Base-by-base conservation (phyloP, 306 rosid species). In the Herpetospermum pedunculosum region DNA sequence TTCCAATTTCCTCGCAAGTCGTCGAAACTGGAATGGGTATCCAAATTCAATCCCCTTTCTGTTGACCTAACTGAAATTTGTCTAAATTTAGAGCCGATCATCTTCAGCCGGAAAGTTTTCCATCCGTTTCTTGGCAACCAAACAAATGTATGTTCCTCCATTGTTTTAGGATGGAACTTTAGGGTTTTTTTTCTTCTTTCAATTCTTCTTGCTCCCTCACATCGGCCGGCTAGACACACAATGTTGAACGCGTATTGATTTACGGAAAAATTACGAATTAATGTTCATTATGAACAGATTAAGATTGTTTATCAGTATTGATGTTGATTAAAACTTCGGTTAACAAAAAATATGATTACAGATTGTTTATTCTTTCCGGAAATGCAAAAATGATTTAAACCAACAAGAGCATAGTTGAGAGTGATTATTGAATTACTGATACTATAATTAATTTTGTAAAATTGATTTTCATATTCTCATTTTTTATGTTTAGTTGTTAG, bases 11-110 rank as follows among this genome's bases (percentile, higher is more conserved):
- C 18, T 26, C 37, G 55, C 58, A 0, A 70, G 73, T 25, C 73
- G 37, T 68, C 38, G 37, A 68, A 68, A 68, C 73, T 68, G 38
- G 44, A 68, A 68, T 44, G 21, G 73, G 53, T 44, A n/a, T 68
- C 19, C 1, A 44, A 68, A 68, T 6, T 4, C 38, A 41, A 68
- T 21, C 26, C 55, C n/a, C 19, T 18, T 41, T 15, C 8, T 34
- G 37, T 44, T 68, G 55, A 68, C 54, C 53, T 38, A 68, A 70
- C 74, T 16, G 74, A 16, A 70, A 70, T 47, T 9, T 46, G 41
- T 70, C 43, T 16, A 16, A 2, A 29, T 28, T 49, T 41, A 8
- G 6, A 69, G 40, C 40, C 57, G 28, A 4, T 43, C 6, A 38
- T 52, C 21, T 67, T 40, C 35, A 16, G 4, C 57, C 18, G 10